These are phyloP conservation scores for Moringa oleifera DNA, from an alignment of 345 rosid genomes.

Conservation along the genomic window DNA sequence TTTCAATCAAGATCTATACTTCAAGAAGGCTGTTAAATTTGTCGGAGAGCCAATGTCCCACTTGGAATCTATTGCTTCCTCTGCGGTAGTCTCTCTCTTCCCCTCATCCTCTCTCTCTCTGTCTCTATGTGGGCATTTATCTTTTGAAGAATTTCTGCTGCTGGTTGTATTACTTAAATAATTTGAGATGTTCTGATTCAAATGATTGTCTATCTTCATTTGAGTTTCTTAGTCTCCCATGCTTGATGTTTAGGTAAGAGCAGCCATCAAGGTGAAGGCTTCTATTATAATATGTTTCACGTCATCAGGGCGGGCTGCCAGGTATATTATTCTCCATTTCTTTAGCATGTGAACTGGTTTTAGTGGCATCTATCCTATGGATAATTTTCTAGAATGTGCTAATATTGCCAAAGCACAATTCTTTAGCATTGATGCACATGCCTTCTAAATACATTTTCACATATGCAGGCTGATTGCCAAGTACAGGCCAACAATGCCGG, in stretches of 20 bases:
- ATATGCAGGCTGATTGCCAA: constrained; percentile 88
- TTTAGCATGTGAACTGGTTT: neutral
- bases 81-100: constrained; percentile 53
- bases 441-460: neutral
- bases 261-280: constrained; percentile 98
- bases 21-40: constrained; percentile 87
- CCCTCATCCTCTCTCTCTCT: neutral
- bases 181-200: neutral
- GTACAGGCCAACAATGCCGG: constrained; percentile 99
- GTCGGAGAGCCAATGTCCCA: constrained; percentile 97
- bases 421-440: neutral
- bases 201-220: constrained; percentile 3
- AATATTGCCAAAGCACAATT: too few species aligned
- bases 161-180: neutral
- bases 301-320: constrained; percentile 97
- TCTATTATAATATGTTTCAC: constrained; percentile 96
- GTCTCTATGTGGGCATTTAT: too few species aligned
- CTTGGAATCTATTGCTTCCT: constrained; percentile 95
- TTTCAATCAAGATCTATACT: constrained; percentile 87
- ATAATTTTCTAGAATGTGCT: neutral
- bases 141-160: neutral
- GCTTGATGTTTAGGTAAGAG: constrained; percentile 60
- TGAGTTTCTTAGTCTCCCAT: neutral
- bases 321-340: constrained; percentile 32
- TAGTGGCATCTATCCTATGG: neutral